Conservation (phyloP, 805 yeast species). For the Saccharomyces paradoxus region DNA sequence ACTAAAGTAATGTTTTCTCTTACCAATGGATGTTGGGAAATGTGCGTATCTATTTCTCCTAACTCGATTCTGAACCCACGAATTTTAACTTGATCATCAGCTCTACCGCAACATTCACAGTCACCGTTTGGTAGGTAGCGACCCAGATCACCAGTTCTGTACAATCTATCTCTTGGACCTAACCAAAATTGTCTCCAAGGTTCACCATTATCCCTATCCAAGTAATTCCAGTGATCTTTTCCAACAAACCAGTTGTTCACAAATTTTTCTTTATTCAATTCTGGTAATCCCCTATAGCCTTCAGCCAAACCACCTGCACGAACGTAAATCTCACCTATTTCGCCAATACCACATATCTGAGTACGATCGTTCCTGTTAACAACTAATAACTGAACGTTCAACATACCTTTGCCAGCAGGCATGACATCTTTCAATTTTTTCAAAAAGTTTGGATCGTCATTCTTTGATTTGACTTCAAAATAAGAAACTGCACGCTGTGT, state of each 20-base stretch:
- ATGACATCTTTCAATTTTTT: constrained; percentile 84
- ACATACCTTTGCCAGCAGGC: constrained; percentile 99
- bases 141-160: constrained; percentile 96
- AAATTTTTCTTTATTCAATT: constrained; percentile 78
- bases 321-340: constrained; percentile 96
- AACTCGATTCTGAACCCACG: constrained; percentile 97
- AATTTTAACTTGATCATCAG: constrained; percentile 97
- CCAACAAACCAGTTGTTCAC: constrained; percentile 85
- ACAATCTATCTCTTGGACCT: constrained; percentile 92
- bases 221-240: constrained; percentile 50
- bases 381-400: constrained; percentile 85
- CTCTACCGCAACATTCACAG: constrained; percentile 97
- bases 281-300: constrained; percentile 89
- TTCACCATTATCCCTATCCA: constrained; percentile 43
- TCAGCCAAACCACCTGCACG: constrained; percentile 98
- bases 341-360: constrained; percentile 96
- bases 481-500: constrained; percentile 97
- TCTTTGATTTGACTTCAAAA: constrained; percentile 74
- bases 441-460: constrained; percentile 62
- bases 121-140: constrained; percentile 95
- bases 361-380: constrained; percentile 84
- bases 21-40: constrained; percentile 86
- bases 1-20: constrained; percentile 91
- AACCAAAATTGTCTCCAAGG: constrained; percentile 75
- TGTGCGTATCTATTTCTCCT: constrained; percentile 96